phyloP scores from a whole-genome alignment of 2,329 filamentous ascomycete species.

The Cryphonectria nitschkei region DNA sequence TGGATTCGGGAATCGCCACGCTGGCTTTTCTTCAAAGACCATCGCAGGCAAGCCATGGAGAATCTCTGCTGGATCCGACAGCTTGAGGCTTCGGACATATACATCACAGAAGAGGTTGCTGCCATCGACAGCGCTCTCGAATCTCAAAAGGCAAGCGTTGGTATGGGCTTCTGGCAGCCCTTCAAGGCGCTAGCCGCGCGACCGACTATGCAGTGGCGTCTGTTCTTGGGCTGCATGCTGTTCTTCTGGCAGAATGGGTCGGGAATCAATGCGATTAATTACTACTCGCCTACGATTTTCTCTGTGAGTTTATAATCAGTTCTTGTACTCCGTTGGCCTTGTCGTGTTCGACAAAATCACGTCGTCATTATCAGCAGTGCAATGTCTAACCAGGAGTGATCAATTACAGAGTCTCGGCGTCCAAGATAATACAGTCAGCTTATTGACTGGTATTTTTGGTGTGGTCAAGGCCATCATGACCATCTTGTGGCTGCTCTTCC shows the following conservation, averaged over 20 bases:
- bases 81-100: constrained; percentile 52
- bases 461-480: constrained; percentile 74
- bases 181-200: constrained; percentile 53
- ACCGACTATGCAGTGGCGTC: constrained; percentile 58
- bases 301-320: constrained; percentile 34
- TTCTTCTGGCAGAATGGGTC: constrained; percentile 71
- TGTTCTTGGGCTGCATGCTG: constrained; percentile 65
- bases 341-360: constrained; percentile 46
- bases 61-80: constrained; percentile 61
- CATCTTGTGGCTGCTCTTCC: constrained; percentile 68
- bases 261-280: constrained; percentile 40
- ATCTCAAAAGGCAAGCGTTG: constrained; percentile 55
- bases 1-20: constrained; percentile 60
- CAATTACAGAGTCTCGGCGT: constrained; percentile 62
- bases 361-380: constrained; percentile 58
- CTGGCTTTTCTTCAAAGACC: constrained; percentile 61
- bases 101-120: constrained; percentile 66
- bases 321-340: constrained; percentile 59
- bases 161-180: constrained; percentile 63
- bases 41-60: constrained; percentile 53
- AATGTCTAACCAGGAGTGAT: constrained; percentile 65
- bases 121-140: constrained; percentile 56
- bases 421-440: constrained; percentile 48
- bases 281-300: constrained; percentile 61
- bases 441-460: constrained; percentile 76